Evolutionary conservation across 1,139 yeast genomes (phyloP), one percentile per base, ranked within the genome.

Genomic region (Hansenula sp.): DNA sequence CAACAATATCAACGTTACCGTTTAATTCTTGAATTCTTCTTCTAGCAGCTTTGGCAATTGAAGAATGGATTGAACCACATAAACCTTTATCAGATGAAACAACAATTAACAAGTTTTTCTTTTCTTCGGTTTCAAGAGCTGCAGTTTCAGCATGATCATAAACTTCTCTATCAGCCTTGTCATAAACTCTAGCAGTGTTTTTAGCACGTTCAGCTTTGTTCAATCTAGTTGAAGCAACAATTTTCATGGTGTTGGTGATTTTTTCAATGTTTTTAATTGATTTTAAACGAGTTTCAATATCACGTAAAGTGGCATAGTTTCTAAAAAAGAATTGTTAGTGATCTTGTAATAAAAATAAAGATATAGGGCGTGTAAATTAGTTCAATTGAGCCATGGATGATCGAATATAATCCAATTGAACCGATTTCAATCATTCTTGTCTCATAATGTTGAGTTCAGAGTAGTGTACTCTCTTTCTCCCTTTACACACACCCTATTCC

Each of bases 231-330:
- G 97, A 90, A 40, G 98, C 98, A 60, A 92, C 98, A 70, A 94
- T 84, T 77, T 90, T 92, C 98, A 92, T 92, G 68, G 98, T 92
- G 75, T 92, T 92, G 74, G 98, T 92, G 72, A 92, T 92, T 77
- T 92, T 92, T 73, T 92, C 97, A 68, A 92, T 92, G 79, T 92
- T 92, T 77, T 90, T 92, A 68, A 92, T 92, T 52, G 97, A 88
- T 77, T 92, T 92, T 67, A 92, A 82, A 77, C 98, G 95, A 69
- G 79, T 85, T 76, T 92, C 98, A 65, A 92, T 94, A 72, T 92
- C 98, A 76, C 97, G 90, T 66, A 92, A 79, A 59, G 98, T 92
- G 63, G 98, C 98, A 77, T 88, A 90, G 76, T 82, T 81, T 84
- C 96, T 86, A 44, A 21, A 8, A 9, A 32, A 14, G 6, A 12